Base-by-base conservation (phyloP, 768 basidiomycete species). In the Epithele typhae region DNA sequence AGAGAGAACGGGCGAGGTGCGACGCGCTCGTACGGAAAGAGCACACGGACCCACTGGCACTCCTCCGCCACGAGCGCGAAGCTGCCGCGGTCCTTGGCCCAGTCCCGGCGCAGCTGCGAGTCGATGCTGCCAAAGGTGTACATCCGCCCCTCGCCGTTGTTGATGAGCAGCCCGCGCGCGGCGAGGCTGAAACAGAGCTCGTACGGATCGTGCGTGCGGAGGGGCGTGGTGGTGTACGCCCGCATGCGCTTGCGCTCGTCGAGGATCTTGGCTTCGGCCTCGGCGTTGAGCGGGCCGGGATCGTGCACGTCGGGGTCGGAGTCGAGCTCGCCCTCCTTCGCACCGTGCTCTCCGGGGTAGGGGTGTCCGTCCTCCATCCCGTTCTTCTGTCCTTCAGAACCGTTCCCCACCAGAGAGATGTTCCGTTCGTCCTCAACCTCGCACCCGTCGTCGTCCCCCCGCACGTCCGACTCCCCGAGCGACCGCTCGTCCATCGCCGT, bases 41-140 rank as follows among this genome's bases (percentile, higher is more conserved):
- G 66, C n/a, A 66, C 52, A 37, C 59, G 63, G 21, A 53, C 61
- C 72, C 71, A 76, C 5, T 62, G 60, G 34, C 58, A 59, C 22
- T 70, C 62, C 55, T 64, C 61, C 24, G 65, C 66, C 37, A 70
- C 59, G 49, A 76, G 52, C n/a, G 64, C 66, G 40, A 75, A 68
- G 21, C 62, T 64, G 9, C 74, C 74, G 4, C 62, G 51, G 46
- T 66, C 66, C 19, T 58, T 64, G 2, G 43, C 44, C 70, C 70
- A 70, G 37, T 64, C 66, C 19, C 68, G 59, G 11, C 71, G 63
- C 32, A 75, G 46, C 51, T 71, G 68, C 6, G 66, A 66, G 42
- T 68, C 59, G 36, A 76, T 46, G 8, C 53, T 44, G 14, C 63
- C 65, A 38, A 75, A 73, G 0, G 62, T 57, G 54, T 78, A 77